Evolutionary conservation across 2,329 filamentous ascomycete species (phyloP).

Genomic region (Neopestalotiopsis sp.): DNA sequence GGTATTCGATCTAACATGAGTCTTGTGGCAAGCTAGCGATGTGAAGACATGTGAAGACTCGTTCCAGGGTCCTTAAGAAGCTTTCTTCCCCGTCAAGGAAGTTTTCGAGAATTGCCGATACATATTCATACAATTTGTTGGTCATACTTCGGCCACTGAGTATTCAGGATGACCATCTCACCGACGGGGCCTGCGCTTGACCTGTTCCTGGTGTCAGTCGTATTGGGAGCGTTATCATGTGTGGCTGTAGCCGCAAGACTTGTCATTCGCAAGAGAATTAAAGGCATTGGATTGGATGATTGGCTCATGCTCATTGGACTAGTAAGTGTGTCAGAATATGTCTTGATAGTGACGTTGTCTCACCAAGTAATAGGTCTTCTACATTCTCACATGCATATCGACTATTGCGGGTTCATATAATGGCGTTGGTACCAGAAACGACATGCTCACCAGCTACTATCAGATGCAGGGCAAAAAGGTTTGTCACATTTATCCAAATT

Average conservation of each 20-base stretch:
- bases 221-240: not conserved
- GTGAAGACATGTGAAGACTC: not conserved
- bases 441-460: not conserved
- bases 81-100: no score
- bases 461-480: slow-evolving; percentile 3
- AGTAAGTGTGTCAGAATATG: not conserved
- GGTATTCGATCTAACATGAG: not conserved
- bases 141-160: not conserved
- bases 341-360: not conserved
- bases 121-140: not conserved
- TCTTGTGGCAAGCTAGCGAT: not conserved
- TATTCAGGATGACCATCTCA: slow-evolving; percentile 17
- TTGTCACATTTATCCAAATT: not conserved
- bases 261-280: not conserved
- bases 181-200: not conserved
- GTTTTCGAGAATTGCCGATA: no score
- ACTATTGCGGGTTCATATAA: not conserved
- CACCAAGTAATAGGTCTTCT: not conserved
- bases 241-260: not conserved
- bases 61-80: not conserved
- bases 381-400: not conserved
- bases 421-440: not conserved
- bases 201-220: not conserved
- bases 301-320: slow-evolving; percentile 4
- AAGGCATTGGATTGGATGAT: slow-evolving; percentile 4